These are phyloP conservation scores for Plectosphaerella plurivora DNA, from an alignment of 2,329 filamentous ascomycete species.

Conservation along the genomic window DNA sequence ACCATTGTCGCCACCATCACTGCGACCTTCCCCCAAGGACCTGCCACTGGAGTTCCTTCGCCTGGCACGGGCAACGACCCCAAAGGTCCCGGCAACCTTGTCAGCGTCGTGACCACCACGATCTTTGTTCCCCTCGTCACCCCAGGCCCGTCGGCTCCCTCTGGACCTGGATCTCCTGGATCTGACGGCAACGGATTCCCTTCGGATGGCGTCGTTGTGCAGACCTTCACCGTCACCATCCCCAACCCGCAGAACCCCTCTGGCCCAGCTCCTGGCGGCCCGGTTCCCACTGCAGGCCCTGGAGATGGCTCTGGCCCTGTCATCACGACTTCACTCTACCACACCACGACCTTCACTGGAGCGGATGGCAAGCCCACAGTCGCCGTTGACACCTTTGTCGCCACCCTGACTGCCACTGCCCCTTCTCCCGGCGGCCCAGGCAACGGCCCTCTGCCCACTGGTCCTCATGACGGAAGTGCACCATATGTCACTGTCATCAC, in stretches of 20 bases:
- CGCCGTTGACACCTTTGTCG: conserved; percentile 24
- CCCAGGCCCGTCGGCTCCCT: not conserved
- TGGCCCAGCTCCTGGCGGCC: not conserved
- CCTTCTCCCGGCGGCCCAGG: not conserved
- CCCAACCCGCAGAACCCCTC: not conserved
- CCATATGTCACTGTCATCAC: conserved; percentile 3
- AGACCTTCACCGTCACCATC: not conserved
- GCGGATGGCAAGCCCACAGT: conserved; percentile 19
- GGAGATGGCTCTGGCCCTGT: conserved; percentile 1
- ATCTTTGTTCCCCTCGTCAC: not conserved
- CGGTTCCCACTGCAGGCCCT: not conserved
- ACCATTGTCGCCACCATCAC: conserved; percentile 1
- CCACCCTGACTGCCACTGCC: conserved; percentile 10
- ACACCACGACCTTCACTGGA: conserved; percentile 23
- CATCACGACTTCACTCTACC: conserved; percentile 16
- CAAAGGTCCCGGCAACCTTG: not conserved
- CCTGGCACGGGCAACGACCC: not conserved
- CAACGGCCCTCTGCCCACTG: not conserved
- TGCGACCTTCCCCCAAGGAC: not conserved
- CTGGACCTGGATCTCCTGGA: not conserved
- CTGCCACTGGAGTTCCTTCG: not conserved
- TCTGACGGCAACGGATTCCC: not conserved
- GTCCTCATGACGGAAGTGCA: not conserved
- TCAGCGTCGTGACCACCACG: not conserved
- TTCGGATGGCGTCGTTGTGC: not conserved